phyloP scores from a whole-genome alignment of 2,329 filamentous ascomycete species.

The Trichocomaceae sp. region DNA sequence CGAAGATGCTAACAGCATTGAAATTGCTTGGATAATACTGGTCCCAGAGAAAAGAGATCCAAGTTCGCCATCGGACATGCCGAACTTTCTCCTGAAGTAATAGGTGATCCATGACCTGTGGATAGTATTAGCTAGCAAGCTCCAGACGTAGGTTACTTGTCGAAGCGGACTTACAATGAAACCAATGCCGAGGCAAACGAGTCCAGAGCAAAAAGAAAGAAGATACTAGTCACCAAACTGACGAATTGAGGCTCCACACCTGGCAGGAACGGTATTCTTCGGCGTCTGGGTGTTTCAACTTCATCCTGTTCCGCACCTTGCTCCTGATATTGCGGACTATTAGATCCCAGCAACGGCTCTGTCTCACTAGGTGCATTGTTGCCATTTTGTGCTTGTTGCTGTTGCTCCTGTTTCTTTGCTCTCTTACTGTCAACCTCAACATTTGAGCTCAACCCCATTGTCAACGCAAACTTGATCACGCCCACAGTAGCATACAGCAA shows the following conservation, averaged over 20 bases:
- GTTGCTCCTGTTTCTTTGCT: slow-evolving; percentile 6
- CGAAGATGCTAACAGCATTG: slow-evolving; percentile 50
- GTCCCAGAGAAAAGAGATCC: slow-evolving; percentile 49
- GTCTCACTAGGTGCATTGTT: slow-evolving; percentile 29
- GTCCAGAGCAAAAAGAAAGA: slow-evolving; percentile 62
- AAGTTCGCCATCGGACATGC: slow-evolving; percentile 46
- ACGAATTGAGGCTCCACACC: slow-evolving; percentile 48
- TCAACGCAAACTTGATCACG: slow-evolving; percentile 50
- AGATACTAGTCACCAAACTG: slow-evolving; percentile 45
- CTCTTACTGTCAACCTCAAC: slow-evolving; percentile 37
- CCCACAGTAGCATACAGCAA: slow-evolving; percentile 53
- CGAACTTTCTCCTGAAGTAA: slow-evolving; percentile 52
- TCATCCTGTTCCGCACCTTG: slow-evolving; percentile 5
- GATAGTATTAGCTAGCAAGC: neutral
- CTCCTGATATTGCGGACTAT: slow-evolving; percentile 7
- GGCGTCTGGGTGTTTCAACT: slow-evolving; percentile 14
- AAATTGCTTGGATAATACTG: slow-evolving; percentile 36
- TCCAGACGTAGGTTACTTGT: neutral
- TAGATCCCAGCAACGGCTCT: slow-evolving; percentile 26
- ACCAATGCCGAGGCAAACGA: slow-evolving; percentile 65
- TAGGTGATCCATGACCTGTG: slow-evolving; percentile 48
- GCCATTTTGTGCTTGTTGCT: slow-evolving; percentile 13
- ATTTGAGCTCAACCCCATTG: slow-evolving; percentile 43
- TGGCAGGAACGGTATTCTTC: slow-evolving; percentile 43
- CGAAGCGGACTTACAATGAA: slow-evolving; percentile 44